Percentiles rank a stretch among this genome's conserved stretches.
Conservation (phyloP, 2,329 filamentous ascomycete species). For the Scortechinia acanthostroma region DNA sequence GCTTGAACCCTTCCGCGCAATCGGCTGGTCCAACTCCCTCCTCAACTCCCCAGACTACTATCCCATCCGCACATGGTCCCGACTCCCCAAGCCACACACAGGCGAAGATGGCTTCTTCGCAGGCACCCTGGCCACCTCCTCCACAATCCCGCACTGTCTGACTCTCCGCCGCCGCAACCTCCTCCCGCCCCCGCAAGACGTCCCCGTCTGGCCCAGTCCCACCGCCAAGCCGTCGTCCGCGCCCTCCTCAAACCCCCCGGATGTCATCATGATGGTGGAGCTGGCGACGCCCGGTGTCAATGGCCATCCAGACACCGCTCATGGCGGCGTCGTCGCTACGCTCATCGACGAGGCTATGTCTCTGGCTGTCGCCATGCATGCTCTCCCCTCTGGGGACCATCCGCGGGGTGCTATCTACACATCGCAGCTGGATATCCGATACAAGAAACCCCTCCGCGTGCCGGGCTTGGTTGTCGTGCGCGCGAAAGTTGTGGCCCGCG, state of each 20-base stretch:
- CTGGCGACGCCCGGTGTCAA: conserved; percentile 22
- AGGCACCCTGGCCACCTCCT: conserved; percentile 21
- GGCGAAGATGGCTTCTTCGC: conserved; percentile 32
- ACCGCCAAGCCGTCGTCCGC: conserved; percentile 7
- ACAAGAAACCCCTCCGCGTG: conserved; percentile 21
- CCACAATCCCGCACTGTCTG: conserved; percentile 27
- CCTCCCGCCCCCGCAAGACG: conserved; percentile 8
- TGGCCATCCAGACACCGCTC: conserved; percentile 25
- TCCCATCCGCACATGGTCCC: conserved; percentile 11
- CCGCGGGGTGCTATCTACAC: conserved; percentile 23
- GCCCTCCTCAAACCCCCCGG: conserved; percentile 13
- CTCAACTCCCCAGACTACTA: background rate
- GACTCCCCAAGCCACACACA: conserved; percentile 22
- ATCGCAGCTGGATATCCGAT: conserved; percentile 27
- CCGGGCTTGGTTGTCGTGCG: conserved; percentile 24
- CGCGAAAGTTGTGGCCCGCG: conserved; percentile 20
- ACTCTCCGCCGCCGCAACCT: conserved; percentile 23
- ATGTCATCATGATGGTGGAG: conserved; percentile 23
- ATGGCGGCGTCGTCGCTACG: conserved; percentile 28
- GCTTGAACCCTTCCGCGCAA: background rate
- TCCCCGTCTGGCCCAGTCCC: conserved; percentile 10
- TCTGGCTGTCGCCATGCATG: conserved; percentile 16
- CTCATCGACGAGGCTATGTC: conserved; percentile 34
- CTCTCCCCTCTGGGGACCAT: conserved; percentile 7
- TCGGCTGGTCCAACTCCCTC: background rate